These are phyloP conservation scores for Neopestalotiopsis rosae DNA, from an alignment of 2,329 filamentous ascomycete genomes.

Conservation along the genomic window DNA sequence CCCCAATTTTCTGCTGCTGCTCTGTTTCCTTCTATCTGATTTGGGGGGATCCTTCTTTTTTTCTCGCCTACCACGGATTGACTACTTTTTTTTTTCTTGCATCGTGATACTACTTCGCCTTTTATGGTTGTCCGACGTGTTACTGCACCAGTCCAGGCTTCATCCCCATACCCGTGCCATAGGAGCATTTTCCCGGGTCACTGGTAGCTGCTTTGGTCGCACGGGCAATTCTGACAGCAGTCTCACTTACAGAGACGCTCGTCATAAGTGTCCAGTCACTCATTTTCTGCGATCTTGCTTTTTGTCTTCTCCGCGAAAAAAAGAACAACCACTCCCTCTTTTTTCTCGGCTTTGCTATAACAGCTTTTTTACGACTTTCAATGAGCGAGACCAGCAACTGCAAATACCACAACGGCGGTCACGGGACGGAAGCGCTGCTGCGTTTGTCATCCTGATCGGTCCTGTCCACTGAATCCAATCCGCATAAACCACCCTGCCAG, in stretches of 20 bases:
- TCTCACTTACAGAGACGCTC: not conserved
- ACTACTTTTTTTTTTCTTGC: not conserved
- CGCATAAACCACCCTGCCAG: conserved; percentile 13
- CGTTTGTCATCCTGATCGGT: not conserved
- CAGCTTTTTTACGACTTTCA: not conserved
- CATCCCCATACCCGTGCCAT: conserved; percentile 9
- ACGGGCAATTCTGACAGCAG: not conserved
- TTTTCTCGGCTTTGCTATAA: conserved; percentile 7
- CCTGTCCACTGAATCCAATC: not conserved
- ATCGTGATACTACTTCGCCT: not conserved
- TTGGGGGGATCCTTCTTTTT: not conserved
- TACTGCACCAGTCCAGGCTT: not conserved
- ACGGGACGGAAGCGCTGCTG: conserved; percentile 13
- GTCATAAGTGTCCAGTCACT: not conserved
- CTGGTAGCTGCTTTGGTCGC: not conserved
- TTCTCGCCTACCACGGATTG: not conserved
- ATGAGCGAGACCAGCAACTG: conserved; percentile 1
- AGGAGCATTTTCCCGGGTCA: conserved; percentile 11
- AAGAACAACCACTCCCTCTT: not conserved
- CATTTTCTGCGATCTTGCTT: not conserved
- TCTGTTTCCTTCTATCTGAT: not conserved
- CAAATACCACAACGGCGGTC: not conserved
- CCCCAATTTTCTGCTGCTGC: conserved; percentile 19
- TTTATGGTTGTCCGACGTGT: conserved; percentile 2
- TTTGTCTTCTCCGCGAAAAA: not conserved